These are phyloP conservation scores for Dothidotthia symphoricarpi DNA, from an alignment of 2,329 filamentous ascomycete species.

Conservation along the genomic window DNA sequence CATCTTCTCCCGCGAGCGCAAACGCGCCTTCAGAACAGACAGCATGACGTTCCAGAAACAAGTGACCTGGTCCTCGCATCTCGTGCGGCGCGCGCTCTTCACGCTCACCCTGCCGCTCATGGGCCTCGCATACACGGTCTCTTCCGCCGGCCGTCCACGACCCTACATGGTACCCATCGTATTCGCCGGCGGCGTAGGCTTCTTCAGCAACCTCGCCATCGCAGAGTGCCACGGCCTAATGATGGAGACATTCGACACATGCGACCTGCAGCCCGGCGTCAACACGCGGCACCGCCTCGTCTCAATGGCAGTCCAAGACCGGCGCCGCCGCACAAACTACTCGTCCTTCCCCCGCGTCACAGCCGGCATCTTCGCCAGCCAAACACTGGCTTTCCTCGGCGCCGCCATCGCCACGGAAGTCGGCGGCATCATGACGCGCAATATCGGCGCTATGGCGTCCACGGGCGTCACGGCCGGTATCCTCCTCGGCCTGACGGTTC, in stretches of 20 bases:
- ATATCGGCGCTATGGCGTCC: constrained; percentile 64
- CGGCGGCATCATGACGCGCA: constrained; percentile 65
- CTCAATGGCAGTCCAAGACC: constrained; percentile 46
- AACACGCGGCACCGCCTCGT: constrained; percentile 52
- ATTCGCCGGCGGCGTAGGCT: constrained; percentile 66
- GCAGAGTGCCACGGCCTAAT: constrained; percentile 74
- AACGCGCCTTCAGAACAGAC: constrained; percentile 59
- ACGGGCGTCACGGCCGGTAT: constrained; percentile 69
- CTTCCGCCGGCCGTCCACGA: constrained; percentile 59
- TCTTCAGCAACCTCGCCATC: constrained; percentile 69
- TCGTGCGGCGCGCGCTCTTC: constrained; percentile 67
- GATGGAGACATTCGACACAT: constrained; percentile 82
- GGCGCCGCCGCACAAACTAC: constrained; percentile 63
- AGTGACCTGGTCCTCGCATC: constrained; percentile 69
- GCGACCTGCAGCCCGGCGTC: constrained; percentile 71
- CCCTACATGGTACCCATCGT: constrained; percentile 63
- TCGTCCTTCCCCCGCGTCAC: constrained; percentile 72
- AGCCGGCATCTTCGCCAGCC: constrained; percentile 69
- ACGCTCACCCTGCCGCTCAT: constrained; percentile 65
- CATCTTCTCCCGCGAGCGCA: constrained; percentile 64
- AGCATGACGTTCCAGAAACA: constrained; percentile 65
- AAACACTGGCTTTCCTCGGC: constrained; percentile 66
- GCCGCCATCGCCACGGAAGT: constrained; percentile 67
- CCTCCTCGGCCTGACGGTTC: constrained; percentile 61
- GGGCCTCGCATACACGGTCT: constrained; percentile 65